Conservation (phyloP, 345 rosid species). For the Hevea brasiliensis region DNA sequence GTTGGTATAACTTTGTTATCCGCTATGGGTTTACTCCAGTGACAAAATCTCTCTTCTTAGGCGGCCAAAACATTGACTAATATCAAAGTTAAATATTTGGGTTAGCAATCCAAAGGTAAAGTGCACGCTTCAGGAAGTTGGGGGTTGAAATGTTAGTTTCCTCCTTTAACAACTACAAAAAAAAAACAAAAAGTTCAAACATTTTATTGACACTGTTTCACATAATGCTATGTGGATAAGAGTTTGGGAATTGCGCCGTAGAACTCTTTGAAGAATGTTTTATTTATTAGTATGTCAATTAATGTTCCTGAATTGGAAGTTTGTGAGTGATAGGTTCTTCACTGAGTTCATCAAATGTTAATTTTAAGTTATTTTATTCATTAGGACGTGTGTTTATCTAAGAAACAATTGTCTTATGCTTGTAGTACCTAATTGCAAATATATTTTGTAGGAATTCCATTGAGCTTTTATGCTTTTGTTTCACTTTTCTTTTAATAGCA, state of each 20-base stretch:
- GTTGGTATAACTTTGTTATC: not conserved
- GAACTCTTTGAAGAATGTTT: not conserved
- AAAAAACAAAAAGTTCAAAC: too few species aligned
- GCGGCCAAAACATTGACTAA: not conserved
- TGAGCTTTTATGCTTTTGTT: too few species aligned
- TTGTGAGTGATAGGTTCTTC: not conserved
- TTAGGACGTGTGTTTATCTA: not conserved
- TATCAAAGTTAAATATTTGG: not conserved
- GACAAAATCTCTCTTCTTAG: not conserved
- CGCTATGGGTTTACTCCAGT: not conserved
- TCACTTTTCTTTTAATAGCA: too few species aligned
- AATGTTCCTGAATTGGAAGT: not conserved
- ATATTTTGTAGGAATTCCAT: too few species aligned
- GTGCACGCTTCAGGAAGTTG: not conserved
- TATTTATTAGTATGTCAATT: not conserved
- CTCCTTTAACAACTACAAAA: not conserved
- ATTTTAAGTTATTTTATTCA: not conserved
- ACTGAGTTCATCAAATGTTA: not conserved
- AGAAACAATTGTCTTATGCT: not conserved
- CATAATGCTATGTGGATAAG: not conserved
- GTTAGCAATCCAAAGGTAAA: not conserved
- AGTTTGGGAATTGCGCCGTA: not conserved
- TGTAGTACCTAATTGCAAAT: not conserved
- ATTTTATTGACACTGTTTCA: not conserved
- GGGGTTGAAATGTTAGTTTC: not conserved